Conservation (phyloP, 1,139 yeast genomes). For the Keqinozyma sinolaborantium region DNA sequence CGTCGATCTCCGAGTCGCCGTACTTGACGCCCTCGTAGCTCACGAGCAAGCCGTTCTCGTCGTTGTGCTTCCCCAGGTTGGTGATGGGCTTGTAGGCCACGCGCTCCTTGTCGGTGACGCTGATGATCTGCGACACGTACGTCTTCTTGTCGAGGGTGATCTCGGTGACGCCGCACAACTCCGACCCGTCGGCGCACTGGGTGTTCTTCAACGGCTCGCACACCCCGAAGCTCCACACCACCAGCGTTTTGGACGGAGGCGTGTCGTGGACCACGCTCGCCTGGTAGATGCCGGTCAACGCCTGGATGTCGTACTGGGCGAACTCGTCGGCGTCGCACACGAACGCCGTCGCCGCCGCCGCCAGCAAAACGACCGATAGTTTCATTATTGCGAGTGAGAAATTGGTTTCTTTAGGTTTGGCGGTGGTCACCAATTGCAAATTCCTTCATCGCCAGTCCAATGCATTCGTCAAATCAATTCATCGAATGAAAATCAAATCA, state of each 20-base stretch:
- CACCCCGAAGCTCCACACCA: slow-evolving; percentile 68
- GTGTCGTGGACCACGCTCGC: slow-evolving; percentile 46
- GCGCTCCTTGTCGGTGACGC: slow-evolving; percentile 36
- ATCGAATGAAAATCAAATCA: no score
- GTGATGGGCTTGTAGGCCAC: slow-evolving; percentile 23
- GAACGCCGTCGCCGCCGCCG: slow-evolving; percentile 13
- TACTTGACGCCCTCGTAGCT: slow-evolving; percentile 57
- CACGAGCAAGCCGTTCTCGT: slow-evolving; percentile 42
- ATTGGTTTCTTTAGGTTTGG: no score
- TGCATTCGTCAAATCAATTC: no score
- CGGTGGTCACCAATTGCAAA: no score
- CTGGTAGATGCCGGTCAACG: slow-evolving; percentile 47
- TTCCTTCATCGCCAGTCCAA: no score
- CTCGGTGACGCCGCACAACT: slow-evolving; percentile 63
- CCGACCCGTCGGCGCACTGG: slow-evolving; percentile 65
- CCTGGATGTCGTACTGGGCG: slow-evolving; percentile 37
- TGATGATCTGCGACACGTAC: slow-evolving; percentile 53
- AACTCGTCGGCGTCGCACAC: slow-evolving; percentile 45
- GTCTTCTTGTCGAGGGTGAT: slow-evolving; percentile 40
- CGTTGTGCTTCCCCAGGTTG: slow-evolving; percentile 18
- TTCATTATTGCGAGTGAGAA: no score
- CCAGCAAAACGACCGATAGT: background rate
- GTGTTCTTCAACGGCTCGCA: slow-evolving; percentile 51
- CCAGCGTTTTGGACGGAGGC: slow-evolving; percentile 70
- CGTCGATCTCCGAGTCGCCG: slow-evolving; percentile 60